phyloP scores from a whole-genome alignment of 257 asterid genomes.

The Solanum etuberosum region DNA sequence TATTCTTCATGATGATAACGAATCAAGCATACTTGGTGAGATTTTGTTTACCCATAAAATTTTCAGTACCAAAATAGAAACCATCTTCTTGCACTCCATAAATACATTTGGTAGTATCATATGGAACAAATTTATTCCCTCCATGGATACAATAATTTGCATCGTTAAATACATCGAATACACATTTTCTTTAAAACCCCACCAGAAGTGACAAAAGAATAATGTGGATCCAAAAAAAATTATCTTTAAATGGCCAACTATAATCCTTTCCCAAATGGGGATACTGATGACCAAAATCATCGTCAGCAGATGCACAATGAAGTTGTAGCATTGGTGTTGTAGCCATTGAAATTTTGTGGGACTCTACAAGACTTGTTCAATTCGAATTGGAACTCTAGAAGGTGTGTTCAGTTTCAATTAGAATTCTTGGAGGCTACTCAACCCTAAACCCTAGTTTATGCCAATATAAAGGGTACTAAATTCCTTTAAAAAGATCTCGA shows the following conservation, averaged over 20 bases:
- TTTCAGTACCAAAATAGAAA: not conserved
- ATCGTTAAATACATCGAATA: not conserved
- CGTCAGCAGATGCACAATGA: not conserved
- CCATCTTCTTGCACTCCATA: not conserved
- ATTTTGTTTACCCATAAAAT: not conserved
- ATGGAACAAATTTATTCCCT: not conserved
- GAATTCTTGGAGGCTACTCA: too few relatives aligned
- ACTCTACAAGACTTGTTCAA: too few relatives aligned
- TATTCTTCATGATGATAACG: not conserved
- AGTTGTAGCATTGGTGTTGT: not conserved
- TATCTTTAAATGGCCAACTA: not conserved
- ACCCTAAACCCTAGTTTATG: too few relatives aligned
- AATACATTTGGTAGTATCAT: not conserved
- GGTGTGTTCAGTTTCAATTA: too few relatives aligned
- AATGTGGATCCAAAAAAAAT: not conserved
- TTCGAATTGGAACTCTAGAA: too few relatives aligned
- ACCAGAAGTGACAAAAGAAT: not conserved
- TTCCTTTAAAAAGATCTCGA: too few relatives aligned
- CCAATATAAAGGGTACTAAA: too few relatives aligned
- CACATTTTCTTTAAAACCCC: not conserved
- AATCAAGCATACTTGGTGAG: not conserved
- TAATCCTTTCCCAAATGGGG: not conserved
- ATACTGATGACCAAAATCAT: not conserved
- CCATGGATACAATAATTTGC: not conserved
- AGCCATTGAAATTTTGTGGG: too few relatives aligned